Evolutionary conservation across 1,139 yeast genomes (phyloP), one percentile per base, ranked within the genome.

Genomic region (Scheffersomyces illinoinensis): DNA sequence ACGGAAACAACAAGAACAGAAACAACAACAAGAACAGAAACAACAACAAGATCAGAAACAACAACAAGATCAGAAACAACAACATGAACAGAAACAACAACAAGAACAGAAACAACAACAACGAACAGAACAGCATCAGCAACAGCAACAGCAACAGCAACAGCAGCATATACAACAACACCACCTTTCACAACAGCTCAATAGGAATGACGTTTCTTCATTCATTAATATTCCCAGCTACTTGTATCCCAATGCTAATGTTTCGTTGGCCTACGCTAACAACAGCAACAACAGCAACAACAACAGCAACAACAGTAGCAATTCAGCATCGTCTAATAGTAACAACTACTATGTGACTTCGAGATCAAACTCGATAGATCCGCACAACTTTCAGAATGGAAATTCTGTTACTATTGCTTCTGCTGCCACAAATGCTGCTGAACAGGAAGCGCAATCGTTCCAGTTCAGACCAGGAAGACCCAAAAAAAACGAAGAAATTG

Each of bases 381-480:
- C 21, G n/a, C 51, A 48, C 26, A 21, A 48, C 14, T 48, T 20
- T 20, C 51, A 19, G 51, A 48, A 48, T 48, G 51, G 51, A 14
- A 48, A 48, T 48, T 21, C 51, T 19, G 21, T 48, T 12, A 14
- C 51, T 20, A 48, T 48, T 20, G 51, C 51, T 20, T 21, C 51
- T 17, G 51, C 51, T 48, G 24, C 51, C 14, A 24, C 51, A 17
- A 52, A 52, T 48, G 24, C 51, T 14, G 51, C 51, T 21, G 54
- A 52, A 19, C 54, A 47, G 17, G 47, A 19, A 19, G 24, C 51
- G 3, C 21, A 52, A 47, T 55, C 57, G 52, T 54, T 52, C 50
- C 55, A 52, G n/a, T 59, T 59, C 52, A 56, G 53, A 23, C 48
- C 58, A 14, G 61, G 61, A 18, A 46, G 61, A 10, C 60, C 63